Percentiles rank a stretch among this genome's conserved stretches.
These are phyloP conservation scores for Aspergillus diversus DNA, from an alignment of 495 filamentous ascomycete genomes.

Conservation along the genomic window DNA sequence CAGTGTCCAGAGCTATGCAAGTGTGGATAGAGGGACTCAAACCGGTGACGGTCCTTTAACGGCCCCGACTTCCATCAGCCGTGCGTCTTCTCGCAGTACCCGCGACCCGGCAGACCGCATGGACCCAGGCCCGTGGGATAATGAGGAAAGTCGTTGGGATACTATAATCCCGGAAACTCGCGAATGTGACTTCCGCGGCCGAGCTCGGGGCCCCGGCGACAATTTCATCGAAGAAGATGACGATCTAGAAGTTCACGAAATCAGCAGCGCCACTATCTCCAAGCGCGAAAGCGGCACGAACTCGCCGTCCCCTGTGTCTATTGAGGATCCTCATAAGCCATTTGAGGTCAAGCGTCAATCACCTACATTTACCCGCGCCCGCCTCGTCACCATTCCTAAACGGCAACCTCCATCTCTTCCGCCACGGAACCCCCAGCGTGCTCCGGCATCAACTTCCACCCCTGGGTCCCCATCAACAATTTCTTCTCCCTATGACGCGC, in stretches of 20 bases:
- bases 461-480: constrained; percentile 24
- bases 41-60: constrained; percentile 60
- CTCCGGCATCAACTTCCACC: constrained; percentile 27
- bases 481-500: constrained; percentile 23
- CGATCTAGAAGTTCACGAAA: constrained; percentile 48
- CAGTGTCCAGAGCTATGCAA: constrained; percentile 61
- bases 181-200: constrained; percentile 32
- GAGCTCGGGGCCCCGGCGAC: constrained; percentile 23
- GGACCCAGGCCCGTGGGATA: constrained; percentile 31
- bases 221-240: constrained; percentile 31
- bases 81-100: constrained; percentile 50
- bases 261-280: constrained; percentile 46
- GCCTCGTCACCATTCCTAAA: constrained; percentile 74
- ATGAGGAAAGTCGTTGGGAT: constrained; percentile 35
- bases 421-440: constrained; percentile 58
- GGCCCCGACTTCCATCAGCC: constrained; percentile 42
- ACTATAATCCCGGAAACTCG: constrained; percentile 41
- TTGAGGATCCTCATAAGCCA: constrained; percentile 42
- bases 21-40: constrained; percentile 62
- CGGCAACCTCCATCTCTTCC: constrained; percentile 67
- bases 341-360: constrained; percentile 49
- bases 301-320: constrained; percentile 56
- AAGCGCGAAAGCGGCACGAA: constrained; percentile 47
- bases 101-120: constrained; percentile 46
- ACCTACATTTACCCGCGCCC: constrained; percentile 61